Evolutionary conservation across 2,329 filamentous ascomycete species (phyloP).

Genomic region (Penicillium palitans): DNA sequence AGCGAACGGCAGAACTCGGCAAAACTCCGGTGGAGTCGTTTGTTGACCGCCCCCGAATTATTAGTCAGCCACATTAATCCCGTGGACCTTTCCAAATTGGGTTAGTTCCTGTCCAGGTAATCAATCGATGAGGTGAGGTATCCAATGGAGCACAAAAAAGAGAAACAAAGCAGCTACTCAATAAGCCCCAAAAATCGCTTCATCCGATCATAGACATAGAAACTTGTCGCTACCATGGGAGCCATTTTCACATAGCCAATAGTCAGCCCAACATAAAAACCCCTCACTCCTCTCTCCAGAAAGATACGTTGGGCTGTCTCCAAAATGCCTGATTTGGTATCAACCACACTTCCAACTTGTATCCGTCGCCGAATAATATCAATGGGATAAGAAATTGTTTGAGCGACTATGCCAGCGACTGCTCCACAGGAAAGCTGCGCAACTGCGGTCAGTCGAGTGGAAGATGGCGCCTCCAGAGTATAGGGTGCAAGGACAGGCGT

Average conservation of each 20-base stretch:
- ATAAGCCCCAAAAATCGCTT: neutral
- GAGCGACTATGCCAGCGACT: conserved; percentile 80
- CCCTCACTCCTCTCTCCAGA: conserved; percentile 70
- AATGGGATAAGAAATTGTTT: conserved; percentile 88
- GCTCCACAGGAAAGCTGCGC: conserved; percentile 57
- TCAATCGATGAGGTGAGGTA: too few relatives aligned
- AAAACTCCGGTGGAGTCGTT: conserved; percentile 32
- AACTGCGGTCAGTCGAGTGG: conserved; percentile 21
- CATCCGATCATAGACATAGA: conserved; percentile 64
- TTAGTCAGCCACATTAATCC: neutral
- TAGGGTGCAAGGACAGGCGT: conserved; percentile 65
- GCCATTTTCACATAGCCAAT: conserved; percentile 96
- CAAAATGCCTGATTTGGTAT: conserved; percentile 76
- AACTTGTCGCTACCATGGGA: conserved; percentile 77
- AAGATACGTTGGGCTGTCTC: conserved; percentile 78
- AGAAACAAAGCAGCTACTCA: neutral
- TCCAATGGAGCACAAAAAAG: neutral
- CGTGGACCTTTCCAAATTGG: neutral
- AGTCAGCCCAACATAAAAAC: conserved; percentile 88
- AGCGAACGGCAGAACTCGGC: conserved; percentile 16
- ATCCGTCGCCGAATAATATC: conserved; percentile 90
- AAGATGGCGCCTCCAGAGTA: conserved; percentile 65
- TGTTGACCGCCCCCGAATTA: neutral
- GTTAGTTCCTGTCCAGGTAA: neutral
- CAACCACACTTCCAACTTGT: conserved; percentile 93